Evolutionary conservation across 208 protist genomes (phyloP), one percentile per base, ranked within the genome.

Genomic region (Trypanosoma boissoni): DNA sequence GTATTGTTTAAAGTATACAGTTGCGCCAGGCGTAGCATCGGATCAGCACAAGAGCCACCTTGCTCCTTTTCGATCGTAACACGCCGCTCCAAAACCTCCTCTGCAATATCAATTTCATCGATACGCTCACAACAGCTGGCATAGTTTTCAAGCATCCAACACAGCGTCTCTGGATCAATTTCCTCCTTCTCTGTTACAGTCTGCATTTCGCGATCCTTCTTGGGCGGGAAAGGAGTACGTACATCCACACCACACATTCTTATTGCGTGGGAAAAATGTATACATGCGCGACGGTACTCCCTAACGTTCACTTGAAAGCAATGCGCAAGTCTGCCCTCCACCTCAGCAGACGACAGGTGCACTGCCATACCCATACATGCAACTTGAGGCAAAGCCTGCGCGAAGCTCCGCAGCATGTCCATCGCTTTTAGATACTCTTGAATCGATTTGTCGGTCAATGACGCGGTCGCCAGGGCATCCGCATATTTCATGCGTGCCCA

Each of bases 271-370:
- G 70, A 72, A 70, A 82, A 92, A 65, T 89, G 79, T 46, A 64
- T 44, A 54, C 80, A 73, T 9, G 86, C 86, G 6, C 86, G 78
- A 26, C 53, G 46, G 60, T 85, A 81, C 39, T 91, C 86, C 23
- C 82, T 74, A 16, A 93, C 86, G 63, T 83, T 71, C 7, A 58
- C 66, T 59, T 90, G 83, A 48, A 87, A 73, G 48, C 83, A 91
- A 58, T 86, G 68, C 7, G 80, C 86, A 37, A 89, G 51, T 51
- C 80, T 74, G 1, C 64, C 71, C 49, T 93, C 78, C n/a, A 88
- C 78, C 46, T 85, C 80, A 34, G 69, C 60, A 7, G 55, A n/a
- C 21, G 51, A 64, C 21, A 91, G 31, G n/a, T 20, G 32, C 16
- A 81, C 59, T 41, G 76, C 27, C 53, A 69, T 61, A 3, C 55